A percentile compares a stretch with the other conserved stretches of the same genome.
Conservation (phyloP, 139 green algal genomes). For the Haematococcus lacustris region DNA sequence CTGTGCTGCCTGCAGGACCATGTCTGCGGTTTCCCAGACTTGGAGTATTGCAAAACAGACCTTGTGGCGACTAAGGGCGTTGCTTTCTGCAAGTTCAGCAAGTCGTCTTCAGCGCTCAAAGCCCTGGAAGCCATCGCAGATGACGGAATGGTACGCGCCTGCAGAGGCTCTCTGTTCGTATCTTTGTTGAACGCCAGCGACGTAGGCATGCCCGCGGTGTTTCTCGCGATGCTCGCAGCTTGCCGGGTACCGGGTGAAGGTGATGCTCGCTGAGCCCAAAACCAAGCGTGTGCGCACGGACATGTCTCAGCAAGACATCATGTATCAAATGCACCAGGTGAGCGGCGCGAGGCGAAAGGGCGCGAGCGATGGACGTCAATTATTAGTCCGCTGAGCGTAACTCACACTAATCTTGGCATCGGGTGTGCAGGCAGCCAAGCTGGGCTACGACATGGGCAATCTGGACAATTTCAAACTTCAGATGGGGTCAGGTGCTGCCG, state of each 20-base stretch:
- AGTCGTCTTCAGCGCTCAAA: conserved; percentile 61
- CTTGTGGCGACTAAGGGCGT: conserved; percentile 79
- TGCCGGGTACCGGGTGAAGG: conserved; percentile 81
- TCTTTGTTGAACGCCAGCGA: too few relatives aligned
- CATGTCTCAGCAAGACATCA: conserved; percentile 6
- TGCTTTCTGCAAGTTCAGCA: conserved; percentile 82
- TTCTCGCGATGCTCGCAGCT: conserved; percentile 34
- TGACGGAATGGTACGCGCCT: conserved; percentile 37
- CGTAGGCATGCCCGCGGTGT: neutral
- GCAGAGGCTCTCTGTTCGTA: too few relatives aligned
- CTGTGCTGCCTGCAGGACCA: conserved; percentile 69
- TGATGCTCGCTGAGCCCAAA: conserved; percentile 88
- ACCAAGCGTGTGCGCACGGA: conserved; percentile 52
- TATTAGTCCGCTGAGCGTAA: too few relatives aligned
- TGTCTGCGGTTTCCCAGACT: conserved; percentile 50
- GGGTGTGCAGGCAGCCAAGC: conserved; percentile 10
- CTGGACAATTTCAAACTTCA: conserved; percentile 12
- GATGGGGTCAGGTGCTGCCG: conserved; percentile 3
- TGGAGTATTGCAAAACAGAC: conserved; percentile 92
- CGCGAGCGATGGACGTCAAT: too few relatives aligned
- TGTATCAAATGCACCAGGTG: conserved; percentile 16
- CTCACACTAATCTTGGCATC: too few relatives aligned
- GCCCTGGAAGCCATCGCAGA: conserved; percentile 65
- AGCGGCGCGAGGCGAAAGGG: too few relatives aligned
- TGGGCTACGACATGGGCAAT: conserved; percentile 21